Percentiles rank a stretch among this genome's conserved stretches.
Evolutionary conservation across 2,329 filamentous ascomycete species (phyloP).

Genomic region (Juglanconis sp.): DNA sequence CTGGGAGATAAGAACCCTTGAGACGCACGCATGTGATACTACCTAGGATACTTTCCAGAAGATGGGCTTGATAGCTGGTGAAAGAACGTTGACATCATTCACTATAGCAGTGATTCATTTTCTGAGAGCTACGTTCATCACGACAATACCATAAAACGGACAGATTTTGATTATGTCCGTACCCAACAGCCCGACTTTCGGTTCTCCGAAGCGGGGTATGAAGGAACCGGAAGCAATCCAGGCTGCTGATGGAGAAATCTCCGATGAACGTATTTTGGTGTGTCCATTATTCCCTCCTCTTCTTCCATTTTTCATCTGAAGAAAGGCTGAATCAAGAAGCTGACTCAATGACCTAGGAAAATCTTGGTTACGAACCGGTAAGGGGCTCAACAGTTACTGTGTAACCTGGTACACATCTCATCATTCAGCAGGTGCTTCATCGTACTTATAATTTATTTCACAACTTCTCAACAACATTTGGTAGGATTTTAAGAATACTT

Average conservation of each 20-base stretch:
- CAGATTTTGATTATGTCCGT: too few relatives aligned
- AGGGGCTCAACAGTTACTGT: conserved; percentile 22
- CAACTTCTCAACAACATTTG: conserved; percentile 58
- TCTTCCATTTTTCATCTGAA: too few relatives aligned
- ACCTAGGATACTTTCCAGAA: neutral
- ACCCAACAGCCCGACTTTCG: too few relatives aligned
- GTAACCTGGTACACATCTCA: neutral
- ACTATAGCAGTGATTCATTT: too few relatives aligned
- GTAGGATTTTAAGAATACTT: conserved; percentile 29
- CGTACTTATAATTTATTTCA: conserved; percentile 55
- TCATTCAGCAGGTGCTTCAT: conserved; percentile 45
- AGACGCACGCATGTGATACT: neutral
- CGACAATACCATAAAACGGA: too few relatives aligned
- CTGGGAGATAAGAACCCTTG: neutral
- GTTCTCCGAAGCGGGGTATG: too few relatives aligned
- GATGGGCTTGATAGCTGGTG: too few relatives aligned
- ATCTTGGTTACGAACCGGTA: conserved; percentile 55
- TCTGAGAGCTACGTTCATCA: too few relatives aligned
- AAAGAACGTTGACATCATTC: too few relatives aligned
- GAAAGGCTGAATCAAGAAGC: neutral
- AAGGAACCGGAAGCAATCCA: neutral
- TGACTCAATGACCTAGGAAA: conserved; percentile 30
- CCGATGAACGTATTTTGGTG: neutral
- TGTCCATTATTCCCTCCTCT: neutral
- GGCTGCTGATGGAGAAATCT: neutral